A percentile compares a stretch with the other conserved stretches of the same genome.
Evolutionary conservation across 352 stramenopile genomes (phyloP).

Genomic region (Detonula confervacea): DNA sequence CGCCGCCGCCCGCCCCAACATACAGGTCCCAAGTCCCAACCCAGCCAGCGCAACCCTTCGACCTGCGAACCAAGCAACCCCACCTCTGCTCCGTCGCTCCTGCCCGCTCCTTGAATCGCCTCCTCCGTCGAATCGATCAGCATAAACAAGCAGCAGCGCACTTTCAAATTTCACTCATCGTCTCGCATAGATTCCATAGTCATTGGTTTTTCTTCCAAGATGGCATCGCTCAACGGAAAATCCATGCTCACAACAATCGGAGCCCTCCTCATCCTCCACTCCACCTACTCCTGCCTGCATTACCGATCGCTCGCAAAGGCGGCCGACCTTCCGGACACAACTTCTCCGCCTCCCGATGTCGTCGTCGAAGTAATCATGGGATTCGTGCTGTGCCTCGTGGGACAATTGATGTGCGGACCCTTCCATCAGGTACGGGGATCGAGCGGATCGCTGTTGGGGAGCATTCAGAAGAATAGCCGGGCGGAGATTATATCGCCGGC

Average conservation of each 20-base stretch:
- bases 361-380: conserved; percentile 65
- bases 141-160: too few species aligned
- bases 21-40: too few species aligned
- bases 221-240: conserved; percentile 18
- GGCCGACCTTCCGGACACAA: conserved; percentile 33
- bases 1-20: too few species aligned
- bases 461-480: conserved; percentile 9
- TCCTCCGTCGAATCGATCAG: too few species aligned
- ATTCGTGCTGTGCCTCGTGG: conserved; percentile 66
- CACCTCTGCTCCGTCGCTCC: too few species aligned
- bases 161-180: too few species aligned
- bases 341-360: conserved; percentile 70
- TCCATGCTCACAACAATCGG: conserved; percentile 53
- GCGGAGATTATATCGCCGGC: conserved; percentile 56
- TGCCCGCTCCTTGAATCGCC: too few species aligned
- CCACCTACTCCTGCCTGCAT: conserved; percentile 79
- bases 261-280: conserved; percentile 69
- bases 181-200: too few species aligned
- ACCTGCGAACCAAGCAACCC: too few species aligned
- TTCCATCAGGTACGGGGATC: conserved; percentile 49
- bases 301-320: conserved; percentile 64
- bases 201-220: conserved; percentile 12
- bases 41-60: too few species aligned
- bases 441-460: conserved; percentile 19
- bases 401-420: conserved; percentile 61